phyloP scores from a whole-genome alignment of 2,329 filamentous ascomycete genomes.

The Fusarium nygamai region DNA sequence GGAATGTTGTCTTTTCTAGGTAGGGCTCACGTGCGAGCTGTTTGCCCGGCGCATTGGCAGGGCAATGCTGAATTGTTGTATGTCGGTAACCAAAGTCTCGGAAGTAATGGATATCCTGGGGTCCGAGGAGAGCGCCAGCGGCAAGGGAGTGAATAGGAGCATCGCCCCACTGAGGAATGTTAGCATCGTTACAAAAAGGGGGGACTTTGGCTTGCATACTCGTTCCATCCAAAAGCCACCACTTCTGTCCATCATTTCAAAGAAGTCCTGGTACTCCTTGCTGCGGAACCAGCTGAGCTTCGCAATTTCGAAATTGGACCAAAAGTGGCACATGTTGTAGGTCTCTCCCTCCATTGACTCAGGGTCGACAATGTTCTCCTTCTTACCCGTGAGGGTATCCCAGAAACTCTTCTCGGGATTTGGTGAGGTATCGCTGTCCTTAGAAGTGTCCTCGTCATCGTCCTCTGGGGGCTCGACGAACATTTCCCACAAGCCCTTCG shows the following conservation, averaged over 20 bases:
- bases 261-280: slow-evolving; percentile 97
- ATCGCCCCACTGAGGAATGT: slow-evolving; percentile 83
- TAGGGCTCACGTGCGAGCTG: slow-evolving; percentile 84
- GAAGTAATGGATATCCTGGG: slow-evolving; percentile 96
- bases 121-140: slow-evolving; percentile 84
- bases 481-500: slow-evolving; percentile 98
- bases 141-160: slow-evolving; percentile 98
- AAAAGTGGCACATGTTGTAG: slow-evolving; percentile 99
- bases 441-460: slow-evolving; percentile 68
- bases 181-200: slow-evolving; percentile 33
- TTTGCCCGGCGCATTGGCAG: slow-evolving; percentile 89
- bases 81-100: slow-evolving; percentile 98
- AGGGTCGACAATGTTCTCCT: slow-evolving; percentile 83
- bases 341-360: slow-evolving; percentile 97
- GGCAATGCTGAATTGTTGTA: slow-evolving; percentile 98
- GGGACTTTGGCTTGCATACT: slow-evolving; percentile 60
- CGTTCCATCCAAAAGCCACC: slow-evolving; percentile 99
- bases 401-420: slow-evolving; percentile 81
- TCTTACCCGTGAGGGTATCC: slow-evolving; percentile 75
- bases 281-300: slow-evolving; percentile 95
- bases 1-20: slow-evolving; percentile 81
- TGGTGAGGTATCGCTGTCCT: slow-evolving; percentile 72
- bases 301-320: slow-evolving; percentile 99
- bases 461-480: slow-evolving; percentile 83
- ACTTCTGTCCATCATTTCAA: slow-evolving; percentile 97